Conservation (phyloP, 2,329 filamentous ascomycete species). For the Aspergillaceae sp. region DNA sequence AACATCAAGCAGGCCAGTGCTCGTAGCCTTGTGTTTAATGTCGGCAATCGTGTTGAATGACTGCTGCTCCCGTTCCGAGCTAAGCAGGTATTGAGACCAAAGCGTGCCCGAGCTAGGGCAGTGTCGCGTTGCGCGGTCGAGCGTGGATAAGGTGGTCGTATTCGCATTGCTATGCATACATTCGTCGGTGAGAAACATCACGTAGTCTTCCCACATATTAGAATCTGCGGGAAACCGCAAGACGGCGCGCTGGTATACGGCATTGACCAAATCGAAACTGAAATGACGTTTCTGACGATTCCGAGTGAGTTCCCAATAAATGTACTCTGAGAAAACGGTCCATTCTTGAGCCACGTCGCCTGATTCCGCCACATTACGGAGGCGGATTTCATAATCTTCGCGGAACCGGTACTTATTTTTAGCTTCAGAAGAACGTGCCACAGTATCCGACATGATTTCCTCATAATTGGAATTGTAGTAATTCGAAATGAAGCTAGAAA, state of each 20-base stretch:
- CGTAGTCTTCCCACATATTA: conserved; percentile 72
- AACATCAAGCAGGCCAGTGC: conserved; percentile 72
- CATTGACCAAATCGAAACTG: conserved; percentile 47
- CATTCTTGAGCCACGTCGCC: conserved; percentile 47
- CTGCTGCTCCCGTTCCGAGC: conserved; percentile 67
- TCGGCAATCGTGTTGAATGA: conserved; percentile 73
- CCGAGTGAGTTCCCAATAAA: conserved; percentile 72
- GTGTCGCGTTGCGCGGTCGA: conserved; percentile 76
- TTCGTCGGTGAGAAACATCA: conserved; percentile 59
- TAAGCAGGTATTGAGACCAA: conserved; percentile 83
- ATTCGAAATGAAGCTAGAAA: conserved; percentile 51
- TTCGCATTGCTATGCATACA: conserved; percentile 39
- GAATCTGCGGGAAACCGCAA: conserved; percentile 65
- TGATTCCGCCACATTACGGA: conserved; percentile 44
- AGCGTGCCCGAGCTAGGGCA: conserved; percentile 87
- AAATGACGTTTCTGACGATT: conserved; percentile 48
- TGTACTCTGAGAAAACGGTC: conserved; percentile 55
- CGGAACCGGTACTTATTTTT: conserved; percentile 47
- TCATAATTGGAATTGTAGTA: conserved; percentile 50
- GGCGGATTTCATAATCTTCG: conserved; percentile 46
- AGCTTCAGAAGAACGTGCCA: conserved; percentile 42
- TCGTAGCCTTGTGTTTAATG: conserved; percentile 88
- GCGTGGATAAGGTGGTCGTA: conserved; percentile 55
- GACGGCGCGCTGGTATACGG: conserved; percentile 71
- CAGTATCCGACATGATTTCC: conserved; percentile 49